phyloP scores from a whole-genome alignment of 352 stramenopile genomes.

The Phytophthora ramorum region DNA sequence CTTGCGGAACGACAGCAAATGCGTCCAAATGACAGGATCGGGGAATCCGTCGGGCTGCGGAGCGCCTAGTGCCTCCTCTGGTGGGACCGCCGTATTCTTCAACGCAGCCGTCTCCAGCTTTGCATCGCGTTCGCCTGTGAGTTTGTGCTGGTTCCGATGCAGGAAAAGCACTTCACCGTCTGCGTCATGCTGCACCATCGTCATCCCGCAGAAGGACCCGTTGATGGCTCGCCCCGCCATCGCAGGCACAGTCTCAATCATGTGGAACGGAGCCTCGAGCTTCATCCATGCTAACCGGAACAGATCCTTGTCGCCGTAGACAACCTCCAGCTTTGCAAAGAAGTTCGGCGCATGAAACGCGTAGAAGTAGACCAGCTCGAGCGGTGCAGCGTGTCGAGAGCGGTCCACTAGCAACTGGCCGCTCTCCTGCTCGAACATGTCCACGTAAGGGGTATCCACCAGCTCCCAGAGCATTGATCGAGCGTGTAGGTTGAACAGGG shows the following conservation, averaged over 20 bases:
- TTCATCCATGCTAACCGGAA: slow-evolving; percentile 68
- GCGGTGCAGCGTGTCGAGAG: slow-evolving; percentile 33
- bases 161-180: slow-evolving; percentile 47
- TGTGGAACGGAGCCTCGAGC: slow-evolving; percentile 47
- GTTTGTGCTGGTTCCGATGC: slow-evolving; percentile 60
- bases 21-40: slow-evolving; percentile 67
- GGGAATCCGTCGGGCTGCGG: slow-evolving; percentile 30
- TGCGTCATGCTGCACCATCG: slow-evolving; percentile 55
- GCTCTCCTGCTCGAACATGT: slow-evolving; percentile 76
- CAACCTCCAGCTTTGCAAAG: slow-evolving; percentile 40
- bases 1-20: slow-evolving; percentile 65
- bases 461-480: slow-evolving; percentile 61
- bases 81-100: slow-evolving; percentile 17
- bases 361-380: slow-evolving; percentile 56
- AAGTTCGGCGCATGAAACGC: slow-evolving; percentile 40
- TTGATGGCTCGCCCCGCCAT: slow-evolving; percentile 42
- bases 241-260: slow-evolving; percentile 47
- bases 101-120: slow-evolving; percentile 13
- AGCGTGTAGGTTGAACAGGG: slow-evolving; percentile 65
- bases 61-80: slow-evolving; percentile 25
- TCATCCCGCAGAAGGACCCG: slow-evolving; percentile 53
- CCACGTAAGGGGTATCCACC: slow-evolving; percentile 44
- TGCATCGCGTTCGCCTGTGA: slow-evolving; percentile 26
- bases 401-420: slow-evolving; percentile 62
- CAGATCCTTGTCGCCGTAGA: slow-evolving; percentile 64